Conservation (phyloP, 139 green algal species). For the Medakamo hakoo region DNA sequence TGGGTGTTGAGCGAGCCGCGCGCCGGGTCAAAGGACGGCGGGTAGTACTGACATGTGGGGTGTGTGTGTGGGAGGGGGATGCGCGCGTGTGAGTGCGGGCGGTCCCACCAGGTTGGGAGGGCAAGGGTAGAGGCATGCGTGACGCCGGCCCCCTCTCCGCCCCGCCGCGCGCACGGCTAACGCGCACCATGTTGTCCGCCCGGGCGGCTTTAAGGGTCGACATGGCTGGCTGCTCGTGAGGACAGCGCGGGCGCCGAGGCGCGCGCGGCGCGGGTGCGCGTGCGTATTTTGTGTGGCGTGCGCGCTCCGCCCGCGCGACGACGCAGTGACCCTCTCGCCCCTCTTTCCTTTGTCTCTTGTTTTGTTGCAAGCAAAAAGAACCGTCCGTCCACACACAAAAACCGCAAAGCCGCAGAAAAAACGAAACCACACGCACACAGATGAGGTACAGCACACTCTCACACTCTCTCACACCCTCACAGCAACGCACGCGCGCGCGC, state of each 20-base stretch:
- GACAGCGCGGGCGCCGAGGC: too few relatives aligned
- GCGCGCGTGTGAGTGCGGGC: not conserved
- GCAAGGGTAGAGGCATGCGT: slow-evolving; percentile 24
- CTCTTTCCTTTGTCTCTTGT: not conserved
- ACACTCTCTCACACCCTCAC: too few relatives aligned
- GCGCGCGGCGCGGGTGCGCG: too few relatives aligned
- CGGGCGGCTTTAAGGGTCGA: slow-evolving; percentile 52
- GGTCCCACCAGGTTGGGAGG: not conserved
- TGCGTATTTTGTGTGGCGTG: not conserved
- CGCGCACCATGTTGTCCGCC: slow-evolving; percentile 81
- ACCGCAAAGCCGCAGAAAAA: not conserved
- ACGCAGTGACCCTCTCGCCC: too few relatives aligned
- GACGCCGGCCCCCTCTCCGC: slow-evolving; percentile 56
- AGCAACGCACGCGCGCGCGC: too few relatives aligned
- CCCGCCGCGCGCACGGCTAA: slow-evolving; percentile 71
- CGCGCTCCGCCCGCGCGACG: too few relatives aligned
- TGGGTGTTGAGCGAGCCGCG: slow-evolving; percentile 5
- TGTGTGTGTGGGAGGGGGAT: not conserved
- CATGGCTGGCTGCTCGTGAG: slow-evolving; percentile 9
- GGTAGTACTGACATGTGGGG: slow-evolving; percentile 2
- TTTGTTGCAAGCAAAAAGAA: not conserved
- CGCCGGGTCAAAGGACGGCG: slow-evolving; percentile 5
- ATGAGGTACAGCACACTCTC: not conserved
- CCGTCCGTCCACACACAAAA: not conserved
- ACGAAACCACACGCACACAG: not conserved